Evolutionary conservation across 208 protist genomes (phyloP).

Genomic region (Wallacemonas rigidus): DNA sequence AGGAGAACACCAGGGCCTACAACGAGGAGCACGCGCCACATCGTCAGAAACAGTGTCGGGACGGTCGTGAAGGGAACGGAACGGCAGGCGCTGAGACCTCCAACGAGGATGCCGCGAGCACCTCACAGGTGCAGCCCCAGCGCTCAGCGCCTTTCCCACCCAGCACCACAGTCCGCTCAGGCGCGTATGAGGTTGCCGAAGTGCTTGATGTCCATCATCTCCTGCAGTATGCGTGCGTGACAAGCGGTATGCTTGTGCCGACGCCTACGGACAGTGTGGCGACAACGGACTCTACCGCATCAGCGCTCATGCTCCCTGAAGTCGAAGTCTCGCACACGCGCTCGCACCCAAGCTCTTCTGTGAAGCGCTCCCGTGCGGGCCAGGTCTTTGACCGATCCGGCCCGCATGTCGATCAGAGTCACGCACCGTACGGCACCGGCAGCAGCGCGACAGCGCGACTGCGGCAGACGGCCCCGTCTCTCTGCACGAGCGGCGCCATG

Average conservation of each 20-base stretch:
- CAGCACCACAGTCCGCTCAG: background rate
- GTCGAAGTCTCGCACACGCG: background rate
- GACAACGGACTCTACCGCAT: background rate
- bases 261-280: background rate
- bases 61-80: background rate
- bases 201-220: slow-evolving; percentile 39
- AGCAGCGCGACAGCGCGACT: background rate
- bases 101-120: too few species aligned
- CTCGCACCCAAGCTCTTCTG: background rate
- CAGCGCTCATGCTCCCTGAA: background rate
- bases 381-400: background rate
- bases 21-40: background rate
- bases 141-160: background rate
- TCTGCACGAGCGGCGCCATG: background rate
- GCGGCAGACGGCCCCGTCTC: background rate
- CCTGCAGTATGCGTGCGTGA: slow-evolving; percentile 40
- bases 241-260: slow-evolving; percentile 47
- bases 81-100: too few species aligned
- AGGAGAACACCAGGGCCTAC: slow-evolving; percentile 9
- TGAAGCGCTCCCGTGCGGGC: background rate
- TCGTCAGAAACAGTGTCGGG: background rate
- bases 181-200: slow-evolving; percentile 1
- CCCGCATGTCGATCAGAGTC: background rate
- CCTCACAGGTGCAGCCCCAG: too few species aligned
- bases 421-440: background rate